Conservation (phyloP, 2,329 filamentous ascomycete genomes). For the Calonectria naviculata region DNA sequence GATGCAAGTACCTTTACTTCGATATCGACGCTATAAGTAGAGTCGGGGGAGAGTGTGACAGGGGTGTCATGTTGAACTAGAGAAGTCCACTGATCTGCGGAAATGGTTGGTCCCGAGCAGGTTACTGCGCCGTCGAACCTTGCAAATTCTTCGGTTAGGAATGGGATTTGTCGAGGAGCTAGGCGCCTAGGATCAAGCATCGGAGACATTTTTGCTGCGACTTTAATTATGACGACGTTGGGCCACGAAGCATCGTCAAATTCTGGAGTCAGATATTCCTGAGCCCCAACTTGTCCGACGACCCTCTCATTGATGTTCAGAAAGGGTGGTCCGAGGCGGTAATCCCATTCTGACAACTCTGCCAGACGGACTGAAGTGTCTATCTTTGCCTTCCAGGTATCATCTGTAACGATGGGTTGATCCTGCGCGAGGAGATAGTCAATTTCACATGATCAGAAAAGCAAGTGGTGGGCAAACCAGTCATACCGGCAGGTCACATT, state of each 20-base stretch:
- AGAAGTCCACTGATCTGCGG: slow-evolving; percentile 3
- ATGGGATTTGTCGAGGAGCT: slow-evolving; percentile 8
- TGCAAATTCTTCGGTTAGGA: neutral
- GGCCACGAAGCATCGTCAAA: slow-evolving; percentile 14
- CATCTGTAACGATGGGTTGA: neutral
- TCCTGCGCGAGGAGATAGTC: neutral
- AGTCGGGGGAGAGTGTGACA: neutral
- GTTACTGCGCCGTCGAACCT: slow-evolving; percentile 11
- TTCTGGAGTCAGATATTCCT: neutral
- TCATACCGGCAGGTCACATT: slow-evolving; percentile 10
- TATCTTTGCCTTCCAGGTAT: slow-evolving; percentile 11
- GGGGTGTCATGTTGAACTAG: neutral
- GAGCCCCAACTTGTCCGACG: neutral
- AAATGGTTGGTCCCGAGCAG: neutral
- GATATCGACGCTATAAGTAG: slow-evolving; percentile 7
- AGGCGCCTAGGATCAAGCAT: slow-evolving; percentile 15
- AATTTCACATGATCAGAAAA: neutral
- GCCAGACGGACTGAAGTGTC: neutral
- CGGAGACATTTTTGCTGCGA: slow-evolving; percentile 15
- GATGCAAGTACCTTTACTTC: slow-evolving; percentile 8
- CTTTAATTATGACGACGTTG: neutral
- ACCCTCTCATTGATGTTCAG: slow-evolving; percentile 11
- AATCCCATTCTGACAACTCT: slow-evolving; percentile 16
- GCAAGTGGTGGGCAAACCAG: neutral
- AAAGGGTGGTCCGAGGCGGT: slow-evolving; percentile 15